These are phyloP conservation scores for Blastobotrys ciferrii DNA, from an alignment of 1,139 yeast species.

Conservation along the genomic window DNA sequence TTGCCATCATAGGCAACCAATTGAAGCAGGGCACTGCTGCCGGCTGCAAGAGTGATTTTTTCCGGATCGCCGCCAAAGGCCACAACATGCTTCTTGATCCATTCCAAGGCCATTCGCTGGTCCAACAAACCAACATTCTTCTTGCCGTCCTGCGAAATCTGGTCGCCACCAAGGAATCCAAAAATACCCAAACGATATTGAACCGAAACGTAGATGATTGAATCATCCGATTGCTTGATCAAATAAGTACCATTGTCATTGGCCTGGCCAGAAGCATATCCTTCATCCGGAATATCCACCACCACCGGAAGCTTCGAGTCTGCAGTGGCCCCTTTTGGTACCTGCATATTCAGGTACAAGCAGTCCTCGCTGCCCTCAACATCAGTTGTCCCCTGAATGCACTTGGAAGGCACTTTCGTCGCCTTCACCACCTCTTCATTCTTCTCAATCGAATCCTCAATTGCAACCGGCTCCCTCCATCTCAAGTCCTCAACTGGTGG, in stretches of 20 bases:
- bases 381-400: not conserved
- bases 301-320: constrained; percentile 17
- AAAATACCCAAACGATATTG: constrained; percentile 37
- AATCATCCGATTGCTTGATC: constrained; percentile 12
- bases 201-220: constrained; percentile 24
- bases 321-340: constrained; percentile 18
- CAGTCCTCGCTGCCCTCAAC: constrained; percentile 24
- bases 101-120: constrained; percentile 37
- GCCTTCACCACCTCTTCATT: constrained; percentile 2
- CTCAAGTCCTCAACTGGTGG: constrained; percentile 5
- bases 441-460: not conserved
- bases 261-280: constrained; percentile 12
- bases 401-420: constrained; percentile 1
- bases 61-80: constrained; percentile 41
- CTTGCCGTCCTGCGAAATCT: constrained; percentile 26
- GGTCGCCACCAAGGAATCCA: constrained; percentile 36
- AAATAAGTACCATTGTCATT: constrained; percentile 10
- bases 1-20: constrained; percentile 27
- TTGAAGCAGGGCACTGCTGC: constrained; percentile 33
- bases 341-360: constrained; percentile 22
- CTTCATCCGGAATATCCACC: constrained; percentile 21
- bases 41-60: constrained; percentile 40
- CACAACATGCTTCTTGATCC: constrained; percentile 37
- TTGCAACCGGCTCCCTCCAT: constrained; percentile 8
- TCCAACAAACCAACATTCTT: constrained; percentile 35